These are phyloP conservation scores for Aciculosporium take DNA, from an alignment of 2,329 filamentous ascomycete species.

Conservation along the genomic window DNA sequence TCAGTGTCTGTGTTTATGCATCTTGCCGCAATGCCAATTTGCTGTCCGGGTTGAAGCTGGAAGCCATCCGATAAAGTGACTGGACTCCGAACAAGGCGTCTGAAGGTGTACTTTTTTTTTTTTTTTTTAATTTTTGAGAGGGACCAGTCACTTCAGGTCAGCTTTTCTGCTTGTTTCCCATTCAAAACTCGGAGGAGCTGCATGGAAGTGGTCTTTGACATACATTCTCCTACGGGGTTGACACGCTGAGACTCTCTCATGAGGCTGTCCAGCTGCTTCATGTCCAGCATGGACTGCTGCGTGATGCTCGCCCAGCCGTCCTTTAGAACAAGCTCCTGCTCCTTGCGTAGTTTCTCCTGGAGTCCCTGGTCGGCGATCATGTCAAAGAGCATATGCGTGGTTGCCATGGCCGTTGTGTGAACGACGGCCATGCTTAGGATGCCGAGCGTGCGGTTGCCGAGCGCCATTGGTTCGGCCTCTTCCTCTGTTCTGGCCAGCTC, in stretches of 20 bases:
- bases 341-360: slow-evolving; percentile 1
- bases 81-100: slow-evolving; percentile 7
- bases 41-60: slow-evolving; percentile 5
- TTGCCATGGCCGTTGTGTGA: slow-evolving; percentile 10
- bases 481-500: slow-evolving; percentile 7
- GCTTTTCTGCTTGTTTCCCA: too few relatives aligned
- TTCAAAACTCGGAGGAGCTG: too few relatives aligned
- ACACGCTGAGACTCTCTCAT: slow-evolving; percentile 11
- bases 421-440: slow-evolving; percentile 10
- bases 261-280: slow-evolving; percentile 11
- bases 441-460: slow-evolving; percentile 8
- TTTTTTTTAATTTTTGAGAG: too few relatives aligned
- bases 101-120: slow-evolving; percentile 8
- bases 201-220: too few relatives aligned
- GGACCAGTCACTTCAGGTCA: too few relatives aligned
- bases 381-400: slow-evolving; percentile 10
- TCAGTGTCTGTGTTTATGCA: slow-evolving; percentile 6
- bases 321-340: slow-evolving; percentile 5
- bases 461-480: slow-evolving; percentile 5
- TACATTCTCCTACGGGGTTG: slow-evolving; percentile 10
- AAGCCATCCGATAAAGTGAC: slow-evolving; percentile 8
- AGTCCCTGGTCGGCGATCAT: slow-evolving; percentile 3
- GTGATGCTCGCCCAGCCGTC: slow-evolving; percentile 5
- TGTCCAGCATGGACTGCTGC: slow-evolving; percentile 10
- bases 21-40: slow-evolving; percentile 7